Evolutionary conservation across 2,329 filamentous ascomycete genomes (phyloP).

Genomic region (Thermoascus crustaceus): DNA sequence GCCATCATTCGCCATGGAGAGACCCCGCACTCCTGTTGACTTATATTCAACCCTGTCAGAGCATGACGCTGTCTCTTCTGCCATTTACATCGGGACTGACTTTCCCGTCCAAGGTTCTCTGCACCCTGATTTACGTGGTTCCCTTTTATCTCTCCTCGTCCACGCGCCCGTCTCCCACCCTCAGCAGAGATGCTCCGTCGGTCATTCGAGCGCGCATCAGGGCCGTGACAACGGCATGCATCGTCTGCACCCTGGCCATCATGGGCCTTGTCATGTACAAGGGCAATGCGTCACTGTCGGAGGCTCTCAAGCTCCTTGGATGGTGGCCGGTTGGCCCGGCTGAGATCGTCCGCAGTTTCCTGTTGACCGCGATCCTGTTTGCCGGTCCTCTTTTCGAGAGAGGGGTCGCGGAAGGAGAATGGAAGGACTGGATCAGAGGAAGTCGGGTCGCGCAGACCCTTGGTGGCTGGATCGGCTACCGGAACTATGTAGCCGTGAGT

Average conservation of each 20-base stretch:
- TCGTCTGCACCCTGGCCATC: conserved; percentile 58
- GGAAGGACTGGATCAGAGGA: conserved; percentile 55
- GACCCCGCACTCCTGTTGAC: no score
- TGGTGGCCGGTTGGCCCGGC: conserved; percentile 65
- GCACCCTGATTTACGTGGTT: conserved; percentile 81
- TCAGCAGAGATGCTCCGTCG: conserved; percentile 78
- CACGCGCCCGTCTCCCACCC: conserved; percentile 68
- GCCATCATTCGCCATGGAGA: no score
- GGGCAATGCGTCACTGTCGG: conserved; percentile 42
- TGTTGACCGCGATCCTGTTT: conserved; percentile 72
- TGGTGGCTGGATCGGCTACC: conserved; percentile 70
- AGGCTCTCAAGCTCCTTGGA: conserved; percentile 63
- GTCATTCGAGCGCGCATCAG: conserved; percentile 82
- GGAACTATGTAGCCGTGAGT: conserved; percentile 77
- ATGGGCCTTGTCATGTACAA: conserved; percentile 55
- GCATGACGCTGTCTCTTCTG: background rate
- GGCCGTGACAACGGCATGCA: conserved; percentile 68
- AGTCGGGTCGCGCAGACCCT: conserved; percentile 52
- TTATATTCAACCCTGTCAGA: no score
- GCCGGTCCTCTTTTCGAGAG: conserved; percentile 74
- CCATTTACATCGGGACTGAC: conserved; percentile 3
- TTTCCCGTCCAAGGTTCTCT: conserved; percentile 50
- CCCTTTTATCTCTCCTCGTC: conserved; percentile 78
- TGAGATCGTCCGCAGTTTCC: conserved; percentile 57
- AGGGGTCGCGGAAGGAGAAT: conserved; percentile 63